Evolutionary conservation across 495 filamentous ascomycete genomes (phyloP), one percentile per base, ranked within the genome.

Genomic region (Annulohypoxylon nitens): DNA sequence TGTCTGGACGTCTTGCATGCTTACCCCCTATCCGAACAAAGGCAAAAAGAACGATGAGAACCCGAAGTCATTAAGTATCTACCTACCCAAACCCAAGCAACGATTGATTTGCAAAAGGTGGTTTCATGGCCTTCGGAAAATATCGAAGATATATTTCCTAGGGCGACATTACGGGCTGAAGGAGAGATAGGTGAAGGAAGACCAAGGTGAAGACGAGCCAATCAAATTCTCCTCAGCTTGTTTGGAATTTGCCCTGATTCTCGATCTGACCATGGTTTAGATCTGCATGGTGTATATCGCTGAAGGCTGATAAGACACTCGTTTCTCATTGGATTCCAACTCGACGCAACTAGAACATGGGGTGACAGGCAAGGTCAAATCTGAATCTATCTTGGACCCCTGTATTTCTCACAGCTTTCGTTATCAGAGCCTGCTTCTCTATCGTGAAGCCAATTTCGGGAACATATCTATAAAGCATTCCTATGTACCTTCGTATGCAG

Each of bases 241-340:
- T 30, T 6, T 30, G 4, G 14, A 54, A 20, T 11, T 12, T 26
- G 23, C 12, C 41, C 48, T 34, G 55, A 59, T 20, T 25, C 23
- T 33, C 18, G 33, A 48, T 25, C 23, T 69, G n/a, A 34, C 23
- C n/a, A 20, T 36, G 66, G 37, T 30, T 37, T 58, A 16, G 50
- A 48, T 50, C 50, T 63, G 59, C 50, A 58, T 25, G 20, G 45
- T 45, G 41, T 45, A 36, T n/a, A 41, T 69, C 30, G 36, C 36
- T 1, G 10, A 43, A 65, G 26, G 69, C 61, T 43, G 73, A 75
- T 75, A 75, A 75, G 64, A 23, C 51, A 51, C 64, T 69, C 43
- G 8, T 36, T 47, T 69, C 64, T 61, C 30, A 75, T 75, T 75
- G 73, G 73, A 61, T 67, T 71, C 64, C 37, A 43, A 59, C 45